These are phyloP conservation scores for Aspergillus versicolor DNA, from an alignment of 2,329 filamentous ascomycete species.

Conservation along the genomic window DNA sequence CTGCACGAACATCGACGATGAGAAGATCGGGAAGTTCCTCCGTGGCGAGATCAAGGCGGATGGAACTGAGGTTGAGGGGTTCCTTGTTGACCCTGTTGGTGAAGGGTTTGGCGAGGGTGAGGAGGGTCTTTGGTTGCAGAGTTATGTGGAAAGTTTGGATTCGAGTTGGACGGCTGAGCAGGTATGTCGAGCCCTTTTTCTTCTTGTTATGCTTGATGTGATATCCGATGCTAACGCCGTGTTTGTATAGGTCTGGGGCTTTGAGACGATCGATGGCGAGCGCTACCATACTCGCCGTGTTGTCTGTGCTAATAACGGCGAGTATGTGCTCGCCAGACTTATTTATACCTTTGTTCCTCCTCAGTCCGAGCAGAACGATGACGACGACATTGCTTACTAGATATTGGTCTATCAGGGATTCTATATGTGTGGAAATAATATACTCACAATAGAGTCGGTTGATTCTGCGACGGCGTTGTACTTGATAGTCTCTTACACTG, in stretches of 20 bases:
- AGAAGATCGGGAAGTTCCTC: constrained; percentile 38
- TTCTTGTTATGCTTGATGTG: background rate
- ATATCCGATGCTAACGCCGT: background rate
- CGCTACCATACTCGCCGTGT: constrained; percentile 45
- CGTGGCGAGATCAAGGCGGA: constrained; percentile 48
- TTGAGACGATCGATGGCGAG: constrained; percentile 43
- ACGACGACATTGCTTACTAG: constrained; percentile 9
- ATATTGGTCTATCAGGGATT: background rate
- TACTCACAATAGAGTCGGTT: background rate
- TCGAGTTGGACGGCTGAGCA: constrained; percentile 57
- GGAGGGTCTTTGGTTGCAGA: constrained; percentile 49
- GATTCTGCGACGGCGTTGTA: background rate
- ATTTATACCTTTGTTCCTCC: constrained; percentile 39
- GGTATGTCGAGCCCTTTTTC: constrained; percentile 28
- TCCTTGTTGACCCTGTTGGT: constrained; percentile 54
- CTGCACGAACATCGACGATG: constrained; percentile 41
- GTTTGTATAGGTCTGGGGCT: constrained; percentile 44
- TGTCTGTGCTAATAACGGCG: constrained; percentile 38
- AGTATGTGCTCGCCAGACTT: constrained; percentile 38
- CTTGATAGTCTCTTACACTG: background rate
- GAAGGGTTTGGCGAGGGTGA: constrained; percentile 43
- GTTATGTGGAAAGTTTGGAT: constrained; percentile 49
- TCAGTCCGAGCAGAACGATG: background rate
- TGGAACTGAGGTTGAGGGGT: constrained; percentile 58
- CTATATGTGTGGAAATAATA: background rate